Evolutionary conservation across 257 asterid species (phyloP).

Genomic region (Coffea canephora): DNA sequence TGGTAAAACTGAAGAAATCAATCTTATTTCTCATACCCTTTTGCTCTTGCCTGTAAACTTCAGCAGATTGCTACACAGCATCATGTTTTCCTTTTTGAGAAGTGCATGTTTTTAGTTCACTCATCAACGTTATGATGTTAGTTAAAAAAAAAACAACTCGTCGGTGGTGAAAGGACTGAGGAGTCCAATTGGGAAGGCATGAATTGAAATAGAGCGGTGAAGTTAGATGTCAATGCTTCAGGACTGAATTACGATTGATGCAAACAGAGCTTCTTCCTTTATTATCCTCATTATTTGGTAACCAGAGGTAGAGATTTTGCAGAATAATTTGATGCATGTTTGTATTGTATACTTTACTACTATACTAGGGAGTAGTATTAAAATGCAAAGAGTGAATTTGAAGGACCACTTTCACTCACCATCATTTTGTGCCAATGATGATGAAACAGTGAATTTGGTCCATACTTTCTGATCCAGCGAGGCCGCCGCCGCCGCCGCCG

Average conservation of each 20-base stretch:
- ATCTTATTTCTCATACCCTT: background rate
- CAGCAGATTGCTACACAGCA: background rate
- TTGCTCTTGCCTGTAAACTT: background rate
- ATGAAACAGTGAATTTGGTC: conserved; percentile 11
- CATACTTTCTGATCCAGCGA: background rate
- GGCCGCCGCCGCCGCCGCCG: background rate
- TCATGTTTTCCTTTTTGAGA: background rate
- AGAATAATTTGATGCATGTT: background rate
- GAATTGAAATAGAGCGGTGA: too few species aligned
- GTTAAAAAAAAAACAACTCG: too few species aligned
- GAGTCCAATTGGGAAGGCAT: too few species aligned
- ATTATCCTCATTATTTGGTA: too few species aligned
- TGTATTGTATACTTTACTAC: background rate
- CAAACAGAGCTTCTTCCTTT: background rate
- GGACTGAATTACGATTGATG: too few species aligned
- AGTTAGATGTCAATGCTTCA: too few species aligned
- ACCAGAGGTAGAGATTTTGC: too few species aligned
- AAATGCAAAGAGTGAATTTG: background rate
- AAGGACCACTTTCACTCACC: conserved; percentile 8
- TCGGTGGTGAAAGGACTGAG: too few species aligned
- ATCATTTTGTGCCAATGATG: background rate
- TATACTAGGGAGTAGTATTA: too few species aligned
- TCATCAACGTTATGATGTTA: too few species aligned
- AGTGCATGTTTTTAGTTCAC: too few species aligned
- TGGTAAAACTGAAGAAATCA: background rate